Evolutionary conservation across 768 basidiomycete species (phyloP), one percentile per base, ranked within the genome.

Genomic region (Cantharellus cinnabarinus): DNA sequence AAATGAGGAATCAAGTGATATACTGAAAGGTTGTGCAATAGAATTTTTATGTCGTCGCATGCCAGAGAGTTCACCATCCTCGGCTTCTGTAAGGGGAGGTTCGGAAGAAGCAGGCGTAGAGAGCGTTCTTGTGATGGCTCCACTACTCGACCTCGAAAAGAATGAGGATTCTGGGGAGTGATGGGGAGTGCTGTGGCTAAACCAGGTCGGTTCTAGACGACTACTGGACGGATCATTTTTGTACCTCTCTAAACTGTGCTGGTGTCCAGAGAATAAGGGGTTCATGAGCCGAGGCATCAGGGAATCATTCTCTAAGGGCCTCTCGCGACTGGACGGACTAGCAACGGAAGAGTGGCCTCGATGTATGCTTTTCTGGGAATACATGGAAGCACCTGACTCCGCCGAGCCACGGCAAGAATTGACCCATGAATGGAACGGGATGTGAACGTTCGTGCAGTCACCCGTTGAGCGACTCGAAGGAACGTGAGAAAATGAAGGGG

Each of bases 41-140:
- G 20, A 29, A 29, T 29, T 29, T 29, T 29, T 29, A 29, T 29
- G 20, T 29, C 20, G 44, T 29, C 10, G 10, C 44, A 10, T 48
- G 10, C 44, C 44, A 10, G 10, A 48, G 44, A 48, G 44, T 10
- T 10, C 44, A 48, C 29, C 52, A 37, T 54, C 52, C 35, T 54
- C 52, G 10, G 35, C 35, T 7, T 54, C 52, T 14, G 35, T 7
- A 7, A 37, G 10, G 38, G 7, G 52, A 7, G 35, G 52, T 40
- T 56, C 55, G n/a, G 58, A 59, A 58, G 58, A 41, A 41, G 44
- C 39, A 54, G 41, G 75, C 1, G 77, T 78, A 34, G 75, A 73
- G 14, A 75, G 63, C 5, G 76, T 75, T 56, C 67, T 72, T 3
- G 72, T 70, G 50, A 71, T 64, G 37, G 73, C 75, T 63, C 52